Evolutionary conservation across 192 early-diverging fungal species (phyloP).

Genomic region (Backusella westeae): DNA sequence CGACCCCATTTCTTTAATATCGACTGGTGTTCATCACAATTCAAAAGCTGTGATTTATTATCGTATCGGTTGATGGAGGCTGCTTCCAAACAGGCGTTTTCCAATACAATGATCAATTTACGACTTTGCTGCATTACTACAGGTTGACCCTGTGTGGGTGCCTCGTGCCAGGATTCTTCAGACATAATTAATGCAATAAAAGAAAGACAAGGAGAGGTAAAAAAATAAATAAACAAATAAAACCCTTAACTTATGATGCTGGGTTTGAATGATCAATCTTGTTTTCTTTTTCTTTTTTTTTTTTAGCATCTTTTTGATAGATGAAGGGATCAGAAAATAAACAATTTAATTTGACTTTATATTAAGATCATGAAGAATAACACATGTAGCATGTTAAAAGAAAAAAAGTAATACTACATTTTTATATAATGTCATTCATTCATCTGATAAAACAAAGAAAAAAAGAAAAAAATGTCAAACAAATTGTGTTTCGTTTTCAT

Average conservation of each 20-base stretch:
- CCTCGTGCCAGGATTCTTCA: slow-evolving; percentile 14
- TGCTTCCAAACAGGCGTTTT: slow-evolving; percentile 86
- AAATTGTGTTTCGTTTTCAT: not conserved
- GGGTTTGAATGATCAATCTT: not conserved
- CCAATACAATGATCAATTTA: slow-evolving; percentile 88
- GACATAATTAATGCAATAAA: not conserved
- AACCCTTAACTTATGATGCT: too few relatives aligned
- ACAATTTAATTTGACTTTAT: too few relatives aligned
- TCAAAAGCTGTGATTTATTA: slow-evolving; percentile 83
- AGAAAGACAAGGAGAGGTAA: not conserved
- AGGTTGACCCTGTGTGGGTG: slow-evolving; percentile 5
- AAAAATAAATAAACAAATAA: not conserved
- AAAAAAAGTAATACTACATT: too few relatives aligned
- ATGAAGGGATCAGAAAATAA: not conserved
- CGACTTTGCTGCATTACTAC: slow-evolving; percentile 25
- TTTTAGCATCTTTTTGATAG: not conserved
- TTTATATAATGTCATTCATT: too few relatives aligned
- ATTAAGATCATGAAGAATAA: too few relatives aligned
- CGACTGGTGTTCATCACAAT: slow-evolving; percentile 95
- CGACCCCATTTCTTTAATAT: slow-evolving; percentile 77
- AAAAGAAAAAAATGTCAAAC: not conserved
- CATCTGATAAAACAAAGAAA: not conserved
- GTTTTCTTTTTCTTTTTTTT: not conserved
- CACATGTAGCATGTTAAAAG: too few relatives aligned
- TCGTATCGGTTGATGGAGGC: slow-evolving; percentile 75